phyloP scores from a whole-genome alignment of 331 rosid genomes.

The Stylosanthes scabra region DNA sequence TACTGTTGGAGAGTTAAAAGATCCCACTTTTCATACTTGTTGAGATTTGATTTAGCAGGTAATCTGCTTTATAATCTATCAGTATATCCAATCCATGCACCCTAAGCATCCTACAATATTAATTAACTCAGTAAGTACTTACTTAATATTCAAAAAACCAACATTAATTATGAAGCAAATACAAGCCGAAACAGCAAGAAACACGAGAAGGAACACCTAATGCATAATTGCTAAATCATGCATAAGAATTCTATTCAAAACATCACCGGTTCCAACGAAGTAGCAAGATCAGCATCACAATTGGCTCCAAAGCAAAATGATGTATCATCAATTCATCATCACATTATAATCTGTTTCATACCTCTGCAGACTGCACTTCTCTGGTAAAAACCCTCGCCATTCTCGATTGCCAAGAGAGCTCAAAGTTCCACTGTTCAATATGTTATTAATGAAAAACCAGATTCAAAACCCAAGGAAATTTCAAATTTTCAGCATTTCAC shows the following conservation, averaged over 20 bases:
- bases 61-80: background rate
- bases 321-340: constrained; percentile 10
- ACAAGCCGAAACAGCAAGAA: no score
- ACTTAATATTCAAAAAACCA: no score
- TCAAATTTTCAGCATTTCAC: background rate
- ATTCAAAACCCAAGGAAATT: background rate
- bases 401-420: constrained; percentile 81
- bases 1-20: background rate
- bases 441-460: constrained; percentile 62
- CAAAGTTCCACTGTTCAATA: constrained; percentile 84
- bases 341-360: background rate
- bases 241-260: no score
- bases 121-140: background rate
- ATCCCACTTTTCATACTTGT: background rate
- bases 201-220: no score
- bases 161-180: no score
- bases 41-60: background rate
- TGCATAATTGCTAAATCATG: no score
- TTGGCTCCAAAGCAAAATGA: background rate
- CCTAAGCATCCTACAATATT: background rate
- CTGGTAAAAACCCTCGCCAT: constrained; percentile 84
- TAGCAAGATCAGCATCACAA: no score
- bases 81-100: background rate
- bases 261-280: no score
- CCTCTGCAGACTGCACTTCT: constrained; percentile 55